phyloP scores from a whole-genome alignment of 1,139 yeast genomes.

The Williopsis jadinii region DNA sequence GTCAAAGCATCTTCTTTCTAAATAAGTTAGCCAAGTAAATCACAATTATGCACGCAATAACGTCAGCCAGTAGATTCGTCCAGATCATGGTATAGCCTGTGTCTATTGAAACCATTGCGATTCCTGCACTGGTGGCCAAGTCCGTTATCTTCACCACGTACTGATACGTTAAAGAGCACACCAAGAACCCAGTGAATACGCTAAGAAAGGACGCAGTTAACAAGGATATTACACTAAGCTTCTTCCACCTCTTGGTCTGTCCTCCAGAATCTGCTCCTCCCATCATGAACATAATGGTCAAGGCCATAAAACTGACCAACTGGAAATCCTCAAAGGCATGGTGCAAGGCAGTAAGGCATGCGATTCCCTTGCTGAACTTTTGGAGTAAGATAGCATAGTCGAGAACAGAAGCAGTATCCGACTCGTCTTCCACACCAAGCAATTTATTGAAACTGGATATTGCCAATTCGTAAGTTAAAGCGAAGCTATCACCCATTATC shows the following conservation, averaged over 20 bases:
- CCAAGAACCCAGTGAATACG: constrained; percentile 10
- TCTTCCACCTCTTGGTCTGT: background rate
- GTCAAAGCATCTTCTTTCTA: constrained; percentile 2
- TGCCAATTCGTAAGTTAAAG: constrained; percentile 28
- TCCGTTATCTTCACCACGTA: constrained; percentile 15
- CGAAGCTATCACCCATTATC: constrained; percentile 36
- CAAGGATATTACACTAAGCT: constrained; percentile 1
- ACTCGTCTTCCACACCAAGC: constrained; percentile 8
- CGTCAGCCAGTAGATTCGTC: constrained; percentile 12
- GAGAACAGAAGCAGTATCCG: constrained; percentile 10
- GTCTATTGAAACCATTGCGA: constrained; percentile 19
- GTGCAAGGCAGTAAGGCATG: constrained; percentile 13
- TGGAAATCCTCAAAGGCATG: constrained; percentile 6
- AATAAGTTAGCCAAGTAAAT: constrained; percentile 17
- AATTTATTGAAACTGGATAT: constrained; percentile 19
- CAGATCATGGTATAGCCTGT: constrained; percentile 18
- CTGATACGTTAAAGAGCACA: constrained; percentile 19
- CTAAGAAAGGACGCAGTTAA: constrained; percentile 6
- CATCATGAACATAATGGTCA: background rate
- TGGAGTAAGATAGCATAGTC: constrained; percentile 21
- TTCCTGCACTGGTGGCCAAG: constrained; percentile 16
- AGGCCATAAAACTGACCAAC: background rate
- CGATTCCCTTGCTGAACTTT: constrained; percentile 21
- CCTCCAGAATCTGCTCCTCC: too few species aligned
- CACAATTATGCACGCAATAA: constrained; percentile 1